Evolutionary conservation across 176 grass and related monocot genomes (phyloP).

Genomic region (Oryza meridionalis): DNA sequence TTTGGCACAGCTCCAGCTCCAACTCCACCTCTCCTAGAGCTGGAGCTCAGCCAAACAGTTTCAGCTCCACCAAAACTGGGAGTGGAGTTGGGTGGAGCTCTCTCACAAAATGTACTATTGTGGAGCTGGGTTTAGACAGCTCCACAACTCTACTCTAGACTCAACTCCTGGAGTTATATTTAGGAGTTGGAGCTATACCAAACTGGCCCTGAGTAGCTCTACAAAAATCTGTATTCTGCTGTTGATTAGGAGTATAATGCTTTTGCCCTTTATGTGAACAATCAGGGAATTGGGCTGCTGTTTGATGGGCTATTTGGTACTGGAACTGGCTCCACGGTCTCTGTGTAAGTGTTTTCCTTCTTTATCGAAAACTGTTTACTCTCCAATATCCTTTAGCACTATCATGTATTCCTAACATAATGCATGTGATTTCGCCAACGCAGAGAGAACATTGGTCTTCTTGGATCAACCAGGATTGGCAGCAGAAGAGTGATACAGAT

Average conservation of each 20-base stretch:
- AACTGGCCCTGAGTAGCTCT: too few species aligned
- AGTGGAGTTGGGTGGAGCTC: too few species aligned
- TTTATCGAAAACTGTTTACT: background rate
- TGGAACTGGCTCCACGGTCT: constrained; percentile 70
- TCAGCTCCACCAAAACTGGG: too few species aligned
- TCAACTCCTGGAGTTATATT: too few species aligned
- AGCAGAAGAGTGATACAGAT: constrained; percentile 85
- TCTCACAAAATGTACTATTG: too few species aligned
- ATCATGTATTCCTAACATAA: constrained; percentile 2
- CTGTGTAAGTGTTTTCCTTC: constrained; percentile 60
- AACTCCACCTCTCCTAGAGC: too few species aligned
- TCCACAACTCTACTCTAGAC: too few species aligned
- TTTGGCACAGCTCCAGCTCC: too few species aligned
- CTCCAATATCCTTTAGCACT: background rate
- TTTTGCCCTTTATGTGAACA: background rate
- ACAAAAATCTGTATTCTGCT: background rate
- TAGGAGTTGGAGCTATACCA: too few species aligned
- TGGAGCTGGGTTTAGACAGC: too few species aligned
- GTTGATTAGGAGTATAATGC: background rate
- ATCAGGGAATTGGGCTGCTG: constrained; percentile 74
- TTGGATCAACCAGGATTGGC: constrained; percentile 87
- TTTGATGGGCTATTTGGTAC: constrained; percentile 77
- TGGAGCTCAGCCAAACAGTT: too few species aligned
- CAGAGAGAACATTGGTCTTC: constrained; percentile 91
- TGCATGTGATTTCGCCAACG: background rate